A percentile compares a stretch with the other conserved stretches of the same genome.
phyloP scores from a whole-genome alignment of 164 flowering plant species.

The Taxillus chinensis region DNA sequence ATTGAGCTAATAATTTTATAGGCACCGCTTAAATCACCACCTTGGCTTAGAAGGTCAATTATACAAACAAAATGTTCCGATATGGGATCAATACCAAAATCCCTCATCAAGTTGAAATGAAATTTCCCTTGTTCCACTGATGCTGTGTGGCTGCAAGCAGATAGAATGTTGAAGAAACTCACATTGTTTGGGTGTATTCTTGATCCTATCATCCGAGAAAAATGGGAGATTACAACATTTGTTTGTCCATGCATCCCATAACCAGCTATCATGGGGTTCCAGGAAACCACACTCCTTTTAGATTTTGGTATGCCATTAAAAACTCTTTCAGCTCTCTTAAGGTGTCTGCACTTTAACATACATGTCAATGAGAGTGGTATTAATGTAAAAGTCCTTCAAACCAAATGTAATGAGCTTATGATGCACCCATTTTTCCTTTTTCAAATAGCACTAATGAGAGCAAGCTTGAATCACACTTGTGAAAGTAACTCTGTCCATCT shows the following conservation, averaged over 20 bases:
- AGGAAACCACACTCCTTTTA: constrained; percentile 56
- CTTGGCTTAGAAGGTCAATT: constrained; percentile 78
- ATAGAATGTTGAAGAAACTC: constrained; percentile 51
- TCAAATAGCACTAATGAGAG: constrained; percentile 56
- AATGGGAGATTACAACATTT: constrained; percentile 37
- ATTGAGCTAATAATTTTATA: constrained; percentile 45
- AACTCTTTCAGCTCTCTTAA: constrained; percentile 34
- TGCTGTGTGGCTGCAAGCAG: constrained; percentile 74
- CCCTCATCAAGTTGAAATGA: constrained; percentile 50
- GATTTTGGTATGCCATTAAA: constrained; percentile 51
- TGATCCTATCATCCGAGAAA: constrained; percentile 33
- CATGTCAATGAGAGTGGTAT: constrained; percentile 56
- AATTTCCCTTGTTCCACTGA: constrained; percentile 58
- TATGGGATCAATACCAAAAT: constrained; percentile 35
- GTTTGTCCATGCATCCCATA: constrained; percentile 63
- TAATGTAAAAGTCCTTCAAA: constrained; percentile 53
- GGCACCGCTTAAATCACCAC: constrained; percentile 59
- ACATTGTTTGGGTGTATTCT: constrained; percentile 47
- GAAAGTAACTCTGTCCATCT: constrained; percentile 61
- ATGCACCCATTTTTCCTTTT: constrained; percentile 64
- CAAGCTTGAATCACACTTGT: constrained; percentile 90
- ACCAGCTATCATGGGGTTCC: constrained; percentile 68
- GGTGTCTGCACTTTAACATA: constrained; percentile 67
- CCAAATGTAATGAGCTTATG: constrained; percentile 61
- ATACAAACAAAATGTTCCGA: constrained; percentile 75